Base-by-base conservation (phyloP, 331 rosid genomes). In the Malus hybrid region DNA sequence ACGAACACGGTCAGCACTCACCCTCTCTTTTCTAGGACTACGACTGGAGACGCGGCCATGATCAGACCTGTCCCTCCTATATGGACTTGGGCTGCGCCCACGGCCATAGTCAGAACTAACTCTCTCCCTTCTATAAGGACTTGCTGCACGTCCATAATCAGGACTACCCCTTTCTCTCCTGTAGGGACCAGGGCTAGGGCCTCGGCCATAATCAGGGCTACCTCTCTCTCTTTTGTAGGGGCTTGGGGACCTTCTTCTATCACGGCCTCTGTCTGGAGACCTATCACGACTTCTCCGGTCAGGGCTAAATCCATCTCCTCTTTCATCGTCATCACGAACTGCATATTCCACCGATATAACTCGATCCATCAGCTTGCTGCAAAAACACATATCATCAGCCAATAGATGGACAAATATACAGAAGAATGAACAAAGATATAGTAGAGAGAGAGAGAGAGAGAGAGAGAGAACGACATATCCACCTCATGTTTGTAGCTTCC, bases 151-250 rank as follows among this genome's bases (percentile, higher is more conserved):
- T 8, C 99, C 96, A 79, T 92, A 92, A 74, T 90, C 98, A 68
- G 94, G 98, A 82, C 98, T 90, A 44, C 89, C 77, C 81, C 91
- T 85, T 76, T 88, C 93, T 80, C 89, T 89, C 78, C 86, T 80
- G 68, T 83, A 85, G 20, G 95, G 89, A 78, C 91, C 69, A 13
- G 79, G 84, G 70, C 80, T 87, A 67, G 90, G 19, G 10, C 93
- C 99, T 75, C 85, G 96, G 22, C 99, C 99, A 84, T 95, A 92
- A 85, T 95, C 98, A 75, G 99, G 99, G 83, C 99, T 95, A 18
- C 88, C 99, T 81, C 98, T 84, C 85, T 92, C 99, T 78, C 94
- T 82, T 72, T 78, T 83, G 81, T 85, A 89, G 29, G 99, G 99
- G 80, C 97, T 95, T 36, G 90, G 94, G 67, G 99, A 95, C 46